phyloP scores from a whole-genome alignment of 306 rosid genomes.

The Gleditsia sinensis region DNA sequence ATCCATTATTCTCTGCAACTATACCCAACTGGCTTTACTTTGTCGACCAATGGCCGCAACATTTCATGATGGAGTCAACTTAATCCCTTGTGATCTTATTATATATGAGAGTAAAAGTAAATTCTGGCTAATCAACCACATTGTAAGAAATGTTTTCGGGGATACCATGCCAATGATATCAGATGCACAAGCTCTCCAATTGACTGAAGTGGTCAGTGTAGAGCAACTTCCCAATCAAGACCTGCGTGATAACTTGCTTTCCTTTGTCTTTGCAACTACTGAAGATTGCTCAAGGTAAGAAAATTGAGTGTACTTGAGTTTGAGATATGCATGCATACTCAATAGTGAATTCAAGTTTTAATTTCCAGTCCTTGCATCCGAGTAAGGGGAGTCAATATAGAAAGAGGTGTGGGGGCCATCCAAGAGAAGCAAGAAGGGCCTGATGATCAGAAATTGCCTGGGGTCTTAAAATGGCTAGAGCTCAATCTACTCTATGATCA shows the following conservation, averaged over 20 bases:
- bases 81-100: conserved; percentile 83
- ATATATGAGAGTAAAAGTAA: conserved; percentile 75
- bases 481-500: conserved; percentile 87
- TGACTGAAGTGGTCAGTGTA: no score
- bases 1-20: conserved; percentile 96
- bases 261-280: no score
- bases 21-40: conserved; percentile 76
- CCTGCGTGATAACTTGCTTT: no score
- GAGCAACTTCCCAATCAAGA: no score
- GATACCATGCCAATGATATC: no score
- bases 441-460: conserved; percentile 78
- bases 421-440: conserved; percentile 72
- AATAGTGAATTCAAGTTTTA: no score
- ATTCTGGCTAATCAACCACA: conserved; percentile 85
- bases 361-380: no score
- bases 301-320: no score
- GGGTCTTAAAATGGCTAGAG: conserved; percentile 87
- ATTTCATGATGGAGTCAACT: conserved; percentile 72
- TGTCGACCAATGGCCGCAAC: conserved; percentile 86
- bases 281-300: no score
- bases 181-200: no score
- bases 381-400: conserved; percentile 53
- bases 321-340: no score
- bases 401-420: conserved; percentile 91
- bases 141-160: conserved; percentile 71